A percentile compares a stretch with the other conserved stretches of the same genome.
Evolutionary conservation across 345 rosid genomes (phyloP).

Genomic region (Lenwebbia sp.): DNA sequence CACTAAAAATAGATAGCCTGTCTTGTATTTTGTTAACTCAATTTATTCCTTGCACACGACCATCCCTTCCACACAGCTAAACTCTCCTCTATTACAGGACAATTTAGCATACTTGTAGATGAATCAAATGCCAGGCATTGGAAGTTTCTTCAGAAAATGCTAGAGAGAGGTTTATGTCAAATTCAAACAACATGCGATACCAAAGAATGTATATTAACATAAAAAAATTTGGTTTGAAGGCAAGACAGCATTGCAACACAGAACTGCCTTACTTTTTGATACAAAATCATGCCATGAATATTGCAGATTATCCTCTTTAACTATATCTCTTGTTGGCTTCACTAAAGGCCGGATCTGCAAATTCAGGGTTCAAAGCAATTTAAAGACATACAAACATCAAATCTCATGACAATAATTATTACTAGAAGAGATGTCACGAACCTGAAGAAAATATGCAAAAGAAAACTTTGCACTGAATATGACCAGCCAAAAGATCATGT

Average conservation of each 20-base stretch:
- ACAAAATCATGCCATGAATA: slow-evolving; percentile 99
- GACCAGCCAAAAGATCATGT: slow-evolving; percentile 85
- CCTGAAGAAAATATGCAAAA: slow-evolving; percentile 93
- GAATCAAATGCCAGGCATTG: background rate
- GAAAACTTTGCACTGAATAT: slow-evolving; percentile 72
- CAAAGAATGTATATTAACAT: background rate
- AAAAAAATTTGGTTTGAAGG: background rate
- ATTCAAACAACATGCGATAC: background rate
- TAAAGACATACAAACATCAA: background rate
- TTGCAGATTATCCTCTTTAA: slow-evolving; percentile 27
- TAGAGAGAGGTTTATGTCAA: background rate
- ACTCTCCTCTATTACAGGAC: background rate
- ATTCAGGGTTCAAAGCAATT: background rate
- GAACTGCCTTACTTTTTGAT: slow-evolving; percentile 47
- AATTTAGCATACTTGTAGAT: background rate
- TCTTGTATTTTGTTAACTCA: background rate
- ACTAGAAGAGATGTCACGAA: slow-evolving; percentile 8
- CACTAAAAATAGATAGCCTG: background rate
- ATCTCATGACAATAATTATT: background rate
- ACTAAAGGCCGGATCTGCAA: slow-evolving; percentile 84
- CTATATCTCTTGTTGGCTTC: slow-evolving; percentile 55
- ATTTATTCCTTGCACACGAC: background rate
- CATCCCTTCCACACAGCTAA: background rate
- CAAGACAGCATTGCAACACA: background rate
- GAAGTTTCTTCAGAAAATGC: background rate